Base-by-base conservation (phyloP, 768 basidiomycete genomes). In the Leccinum rimulosum region DNA sequence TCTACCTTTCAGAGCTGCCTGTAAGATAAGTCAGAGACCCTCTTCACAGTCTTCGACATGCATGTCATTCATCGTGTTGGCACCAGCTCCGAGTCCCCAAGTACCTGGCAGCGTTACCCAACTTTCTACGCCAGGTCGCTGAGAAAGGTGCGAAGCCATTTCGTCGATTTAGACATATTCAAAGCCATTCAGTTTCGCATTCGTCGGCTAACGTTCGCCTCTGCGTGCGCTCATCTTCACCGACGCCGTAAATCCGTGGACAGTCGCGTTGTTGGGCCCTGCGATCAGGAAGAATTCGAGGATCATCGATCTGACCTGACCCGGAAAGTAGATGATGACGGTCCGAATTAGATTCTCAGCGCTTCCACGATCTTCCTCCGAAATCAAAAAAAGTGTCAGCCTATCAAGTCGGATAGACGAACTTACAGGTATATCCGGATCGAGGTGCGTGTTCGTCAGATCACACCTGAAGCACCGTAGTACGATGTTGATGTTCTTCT, bases 341-440 rank as follows among this genome's bases (percentile, higher is more conserved):
- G 80, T 80, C 33, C 79, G 76, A 27, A 82, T 64, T 14, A 74
- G 74, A 53, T 74, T 74, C 59, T 77, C 71, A 31, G 70, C 73
- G 79, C 79, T 55, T 71, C 76, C 7, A 76, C 66, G 50, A 81
- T 77, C 68, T 72, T 38, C 35, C 50, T 15, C 40, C 45, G 17
- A 40, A 38, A 52, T 65, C 50, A 25, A 25, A 25, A 25, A 11
- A 25, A 0, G 33, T 14, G 40, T 36, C 7, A n/a, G 27, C 25
- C 25, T 25, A 45, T n/a, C 19, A n/a, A 53, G 25, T 25, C 2
- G 35, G 19, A 51, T 31, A 10, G 27, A 27, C 17, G 8, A 11
- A 62, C 64, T 58, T 30, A 70, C 25, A 15, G 66, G 67, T n/a
- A 71, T 71, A 30, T 75, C 73, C 3, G 66, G 73, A 56, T 69